Base-by-base conservation (phyloP, 1,284 basidiomycete species). In the Rhodotorula sp. region DNA sequence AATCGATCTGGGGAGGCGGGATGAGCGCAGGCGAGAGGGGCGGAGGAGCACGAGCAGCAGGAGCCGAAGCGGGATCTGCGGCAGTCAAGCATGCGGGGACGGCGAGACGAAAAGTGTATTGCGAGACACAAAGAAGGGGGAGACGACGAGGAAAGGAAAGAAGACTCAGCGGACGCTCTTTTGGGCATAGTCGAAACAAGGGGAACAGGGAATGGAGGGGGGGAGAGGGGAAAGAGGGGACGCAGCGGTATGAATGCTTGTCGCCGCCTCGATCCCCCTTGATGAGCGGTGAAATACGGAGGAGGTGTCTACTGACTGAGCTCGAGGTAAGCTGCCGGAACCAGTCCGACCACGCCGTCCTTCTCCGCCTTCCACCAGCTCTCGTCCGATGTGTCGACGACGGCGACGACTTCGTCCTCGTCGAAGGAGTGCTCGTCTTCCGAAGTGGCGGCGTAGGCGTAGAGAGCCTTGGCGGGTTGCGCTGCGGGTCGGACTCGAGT, bases 321-420 rank as follows among this genome's bases (percentile, higher is more conserved):
- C 61, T 95, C 91, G 80, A 97, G 81, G 80, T 96, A 97, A 25
- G 89, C 88, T 54, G 92, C 91, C 59, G 94, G 94, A 7, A 94
- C 92, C 78, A 94, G 88, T 83, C 91, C 91, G 70, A 95, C 88
- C 71, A 88, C 82, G 49, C 93, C 93, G 67, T 86, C 87, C 80
- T 87, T 87, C 82, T 95, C 93, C 49, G 89, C 90, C 84, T 94
- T 96, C 91, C 91, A 97, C 94, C 94, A 97, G 79, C 92, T 91
- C 62, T 84, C 84, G 76, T 95, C 93, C 69, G 85, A 86, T 65
- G 84, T 86, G 80, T 97, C 94, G 67, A 97, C 86, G 73, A 97
- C 88, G 16, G 84, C 84, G 61, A 97, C 82, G 53, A 82, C 80
- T 69, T 94, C 91, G 71, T 91, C 92, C 82, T 92, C 92, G 16